phyloP scores from a whole-genome alignment of 2,329 filamentous ascomycete species.

The Aureobasidium vineae region DNA sequence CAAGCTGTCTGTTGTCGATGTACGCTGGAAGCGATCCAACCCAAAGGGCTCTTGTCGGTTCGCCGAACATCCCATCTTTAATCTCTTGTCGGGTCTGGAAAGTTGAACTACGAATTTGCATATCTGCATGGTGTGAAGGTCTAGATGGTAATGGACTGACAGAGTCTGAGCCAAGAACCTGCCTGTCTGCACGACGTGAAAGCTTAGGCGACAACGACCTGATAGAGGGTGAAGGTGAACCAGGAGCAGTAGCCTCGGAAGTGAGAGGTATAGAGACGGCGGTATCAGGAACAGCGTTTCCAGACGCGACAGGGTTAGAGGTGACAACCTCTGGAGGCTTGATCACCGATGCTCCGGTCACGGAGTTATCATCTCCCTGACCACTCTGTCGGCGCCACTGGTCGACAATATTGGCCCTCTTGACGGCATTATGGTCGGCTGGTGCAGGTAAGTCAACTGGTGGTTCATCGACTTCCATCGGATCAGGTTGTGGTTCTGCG shows the following conservation, averaged over 20 bases:
- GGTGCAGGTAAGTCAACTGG: neutral
- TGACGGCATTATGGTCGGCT: neutral
- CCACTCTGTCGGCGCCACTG: neutral
- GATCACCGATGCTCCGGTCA: neutral
- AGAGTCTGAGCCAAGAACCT: neutral
- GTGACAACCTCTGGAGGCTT: neutral
- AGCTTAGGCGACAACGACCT: neutral
- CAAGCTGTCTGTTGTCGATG: neutral
- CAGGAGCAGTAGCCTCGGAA: neutral
- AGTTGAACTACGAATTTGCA: neutral
- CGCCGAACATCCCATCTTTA: neutral
- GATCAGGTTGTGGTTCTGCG: neutral
- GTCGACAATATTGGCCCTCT: neutral
- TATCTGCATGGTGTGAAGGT: neutral
- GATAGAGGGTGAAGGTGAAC: neutral
- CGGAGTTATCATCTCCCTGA: neutral
- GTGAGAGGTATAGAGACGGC: neutral
- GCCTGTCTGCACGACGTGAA: neutral
- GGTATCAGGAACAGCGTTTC: neutral
- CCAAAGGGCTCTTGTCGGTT: constrained; percentile 1
- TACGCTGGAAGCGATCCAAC: constrained; percentile 9
- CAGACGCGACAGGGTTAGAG: neutral
- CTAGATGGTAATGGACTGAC: neutral
- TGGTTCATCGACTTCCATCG: neutral
- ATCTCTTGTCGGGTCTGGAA: neutral